phyloP scores from a whole-genome alignment of 163 green algal genomes.

The Volvox carteri region DNA sequence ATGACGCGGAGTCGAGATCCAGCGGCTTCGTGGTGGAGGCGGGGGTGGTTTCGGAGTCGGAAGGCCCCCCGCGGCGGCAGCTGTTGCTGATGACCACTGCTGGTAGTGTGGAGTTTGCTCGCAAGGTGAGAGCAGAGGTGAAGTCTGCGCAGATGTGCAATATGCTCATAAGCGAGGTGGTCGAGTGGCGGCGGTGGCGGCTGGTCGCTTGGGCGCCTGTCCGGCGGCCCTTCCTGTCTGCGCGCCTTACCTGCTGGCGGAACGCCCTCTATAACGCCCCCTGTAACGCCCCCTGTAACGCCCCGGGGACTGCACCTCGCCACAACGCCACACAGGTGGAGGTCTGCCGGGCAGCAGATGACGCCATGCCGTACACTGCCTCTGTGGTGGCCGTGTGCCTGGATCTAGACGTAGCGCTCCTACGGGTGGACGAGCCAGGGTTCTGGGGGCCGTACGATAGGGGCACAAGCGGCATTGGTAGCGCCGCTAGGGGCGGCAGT shows the following conservation, averaged over 20 bases:
- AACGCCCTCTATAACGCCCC: too few relatives aligned
- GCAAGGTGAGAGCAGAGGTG: slow-evolving; percentile 37
- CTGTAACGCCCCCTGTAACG: too few relatives aligned
- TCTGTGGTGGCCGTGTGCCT: slow-evolving; percentile 44
- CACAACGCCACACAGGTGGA: too few relatives aligned
- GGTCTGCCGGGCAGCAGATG: slow-evolving; percentile 39
- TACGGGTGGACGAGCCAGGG: background rate
- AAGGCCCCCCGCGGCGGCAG: background rate
- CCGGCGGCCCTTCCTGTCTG: too few relatives aligned
- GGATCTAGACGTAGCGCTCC: slow-evolving; percentile 49
- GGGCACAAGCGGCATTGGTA: background rate
- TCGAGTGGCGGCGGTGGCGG: too few relatives aligned
- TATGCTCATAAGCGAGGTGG: too few relatives aligned
- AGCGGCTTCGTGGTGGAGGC: slow-evolving; percentile 53
- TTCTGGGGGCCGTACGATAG: slow-evolving; percentile 33
- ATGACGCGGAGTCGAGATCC: slow-evolving; percentile 35
- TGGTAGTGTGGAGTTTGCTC: slow-evolving; percentile 39
- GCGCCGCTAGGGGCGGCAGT: background rate
- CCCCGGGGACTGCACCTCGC: too few relatives aligned
- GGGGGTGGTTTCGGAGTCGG: slow-evolving; percentile 20
- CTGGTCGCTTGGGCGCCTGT: too few relatives aligned
- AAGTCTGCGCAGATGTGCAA: too few relatives aligned
- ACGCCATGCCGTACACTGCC: slow-evolving; percentile 1
- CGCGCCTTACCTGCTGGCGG: too few relatives aligned
- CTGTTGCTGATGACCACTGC: slow-evolving; percentile 53